Percentiles rank a stretch among this genome's conserved stretches.
Evolutionary conservation across 345 rosid genomes (phyloP).

Genomic region (Euphorbia tirucalli): DNA sequence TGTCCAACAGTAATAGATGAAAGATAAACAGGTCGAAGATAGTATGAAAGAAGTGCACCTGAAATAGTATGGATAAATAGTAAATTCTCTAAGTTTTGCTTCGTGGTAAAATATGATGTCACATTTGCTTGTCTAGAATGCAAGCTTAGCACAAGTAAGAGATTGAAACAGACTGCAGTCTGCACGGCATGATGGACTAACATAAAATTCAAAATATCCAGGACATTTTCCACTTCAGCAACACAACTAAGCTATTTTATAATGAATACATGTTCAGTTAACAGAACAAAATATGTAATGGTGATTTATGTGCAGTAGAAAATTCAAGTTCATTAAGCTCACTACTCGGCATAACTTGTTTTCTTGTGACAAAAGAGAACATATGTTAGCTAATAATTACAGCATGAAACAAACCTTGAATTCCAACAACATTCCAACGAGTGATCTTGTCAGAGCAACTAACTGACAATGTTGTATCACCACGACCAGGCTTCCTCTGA

Average conservation of each 20-base stretch:
- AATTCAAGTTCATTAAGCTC: neutral
- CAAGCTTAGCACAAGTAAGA: neutral
- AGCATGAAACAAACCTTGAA: conserved; percentile 60
- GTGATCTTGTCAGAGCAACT: conserved; percentile 92
- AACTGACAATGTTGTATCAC: conserved; percentile 81
- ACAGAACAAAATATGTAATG: neutral
- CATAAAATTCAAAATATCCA: neutral
- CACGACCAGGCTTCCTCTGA: conserved; percentile 96
- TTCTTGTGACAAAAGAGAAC: neutral
- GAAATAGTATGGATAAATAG: conserved; percentile 25
- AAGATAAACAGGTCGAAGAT: conserved; percentile 67
- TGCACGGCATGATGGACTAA: neutral
- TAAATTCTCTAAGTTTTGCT: neutral
- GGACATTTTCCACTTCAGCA: neutral
- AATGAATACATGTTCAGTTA: neutral
- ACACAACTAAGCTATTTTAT: neutral
- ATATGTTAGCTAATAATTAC: neutral
- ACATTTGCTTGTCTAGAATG: neutral
- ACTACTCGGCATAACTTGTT: neutral
- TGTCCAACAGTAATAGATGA: conserved; percentile 72
- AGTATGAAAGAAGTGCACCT: conserved; percentile 76
- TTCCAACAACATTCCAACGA: conserved; percentile 88
- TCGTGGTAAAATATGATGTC: neutral
- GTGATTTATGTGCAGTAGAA: no score
- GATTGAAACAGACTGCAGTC: neutral